Percentiles rank a stretch among this genome's conserved stretches.
phyloP scores from a whole-genome alignment of 2,329 filamentous ascomycete genomes.

The Verticillium alfalfae region DNA sequence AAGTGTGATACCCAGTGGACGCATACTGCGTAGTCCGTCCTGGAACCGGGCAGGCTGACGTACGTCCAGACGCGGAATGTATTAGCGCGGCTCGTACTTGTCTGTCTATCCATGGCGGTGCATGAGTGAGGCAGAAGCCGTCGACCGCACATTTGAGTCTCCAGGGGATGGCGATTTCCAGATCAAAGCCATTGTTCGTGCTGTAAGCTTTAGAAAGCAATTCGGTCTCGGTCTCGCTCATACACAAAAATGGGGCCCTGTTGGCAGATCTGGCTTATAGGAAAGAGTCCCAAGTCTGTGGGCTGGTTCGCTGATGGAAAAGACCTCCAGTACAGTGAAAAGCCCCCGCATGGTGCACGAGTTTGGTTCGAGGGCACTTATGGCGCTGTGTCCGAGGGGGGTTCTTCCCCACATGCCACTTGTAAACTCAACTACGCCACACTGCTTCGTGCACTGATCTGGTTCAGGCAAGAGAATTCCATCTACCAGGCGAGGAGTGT shows the following conservation, averaged over 20 bases:
- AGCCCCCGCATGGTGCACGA: background rate
- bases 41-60: background rate
- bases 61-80: background rate
- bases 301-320: background rate
- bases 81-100: background rate
- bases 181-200: background rate
- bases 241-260: background rate
- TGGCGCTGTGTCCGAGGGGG: background rate
- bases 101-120: background rate
- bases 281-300: background rate
- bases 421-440: background rate
- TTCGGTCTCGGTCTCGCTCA: background rate
- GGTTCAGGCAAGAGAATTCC: background rate
- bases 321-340: background rate
- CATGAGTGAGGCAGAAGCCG: background rate
- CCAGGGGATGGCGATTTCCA: background rate
- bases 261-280: background rate
- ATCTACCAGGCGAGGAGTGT: background rate
- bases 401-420: background rate
- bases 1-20: background rate
- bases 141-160: background rate
- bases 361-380: background rate
- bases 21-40: background rate
- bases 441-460: background rate
- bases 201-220: background rate